Evolutionary conservation across 257 asterid genomes (phyloP).

Genomic region (Scutellaria barbata): DNA sequence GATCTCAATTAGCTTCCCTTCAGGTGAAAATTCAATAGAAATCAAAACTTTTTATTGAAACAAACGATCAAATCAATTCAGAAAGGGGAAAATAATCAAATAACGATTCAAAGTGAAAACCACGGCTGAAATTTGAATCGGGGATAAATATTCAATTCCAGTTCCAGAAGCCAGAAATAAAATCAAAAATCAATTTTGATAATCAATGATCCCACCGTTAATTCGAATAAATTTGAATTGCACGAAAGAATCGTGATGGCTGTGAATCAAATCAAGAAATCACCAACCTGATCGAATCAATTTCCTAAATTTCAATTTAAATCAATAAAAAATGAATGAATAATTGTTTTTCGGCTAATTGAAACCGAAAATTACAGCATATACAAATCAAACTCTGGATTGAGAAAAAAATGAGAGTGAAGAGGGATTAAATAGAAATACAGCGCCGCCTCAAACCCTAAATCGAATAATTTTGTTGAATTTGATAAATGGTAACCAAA

Average conservation of each 20-base stretch:
- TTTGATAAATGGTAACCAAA: conserved; percentile 25
- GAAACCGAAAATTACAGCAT: not conserved
- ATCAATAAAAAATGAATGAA: not conserved
- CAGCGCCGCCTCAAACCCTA: conserved; percentile 49
- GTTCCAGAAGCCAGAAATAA: not conserved
- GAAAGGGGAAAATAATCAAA: not conserved
- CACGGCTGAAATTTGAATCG: too few species aligned
- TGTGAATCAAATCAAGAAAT: conserved; percentile 9
- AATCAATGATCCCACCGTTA: not conserved
- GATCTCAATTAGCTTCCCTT: conserved; percentile 30
- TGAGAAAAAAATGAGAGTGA: conserved; percentile 6
- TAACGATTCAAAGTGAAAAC: too few species aligned
- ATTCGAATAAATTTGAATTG: conserved; percentile 19
- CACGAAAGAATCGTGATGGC: not conserved
- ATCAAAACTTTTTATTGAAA: conserved; percentile 20
- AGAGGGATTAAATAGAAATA: conserved; percentile 23
- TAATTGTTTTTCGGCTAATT: not conserved
- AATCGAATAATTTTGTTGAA: conserved; percentile 32
- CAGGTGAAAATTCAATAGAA: conserved; percentile 16
- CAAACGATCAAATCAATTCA: conserved; percentile 21
- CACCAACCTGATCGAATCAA: conserved; percentile 36
- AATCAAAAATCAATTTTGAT: not conserved
- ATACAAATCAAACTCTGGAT: not conserved
- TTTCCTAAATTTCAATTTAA: conserved; percentile 3
- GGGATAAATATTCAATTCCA: not conserved